Percentiles rank a stretch among this genome's conserved stretches.
Evolutionary conservation across 352 stramenopile genomes (phyloP).

Genomic region (Lagenidium giganteum): DNA sequence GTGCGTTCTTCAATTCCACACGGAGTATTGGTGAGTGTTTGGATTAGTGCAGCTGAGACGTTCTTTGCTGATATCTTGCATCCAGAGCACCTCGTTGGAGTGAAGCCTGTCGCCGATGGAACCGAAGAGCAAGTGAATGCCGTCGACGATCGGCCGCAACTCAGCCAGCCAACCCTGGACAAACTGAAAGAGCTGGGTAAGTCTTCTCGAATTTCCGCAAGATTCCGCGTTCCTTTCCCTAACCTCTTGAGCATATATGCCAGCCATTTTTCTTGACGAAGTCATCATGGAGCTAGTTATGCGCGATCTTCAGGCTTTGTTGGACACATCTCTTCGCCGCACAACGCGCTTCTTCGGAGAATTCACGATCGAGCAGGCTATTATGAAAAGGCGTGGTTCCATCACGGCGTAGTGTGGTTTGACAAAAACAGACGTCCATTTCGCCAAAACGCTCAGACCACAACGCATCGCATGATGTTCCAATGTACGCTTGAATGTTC

Average conservation of each 20-base stretch:
- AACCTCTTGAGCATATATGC: no score
- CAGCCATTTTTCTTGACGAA: conserved; percentile 76
- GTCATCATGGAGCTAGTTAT: conserved; percentile 76
- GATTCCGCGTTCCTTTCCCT: no score
- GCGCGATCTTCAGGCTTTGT: conserved; percentile 61
- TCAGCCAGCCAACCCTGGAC: conserved; percentile 25
- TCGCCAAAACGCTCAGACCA: no score
- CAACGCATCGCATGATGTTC: no score
- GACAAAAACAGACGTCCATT: no score
- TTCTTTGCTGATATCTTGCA: neutral
- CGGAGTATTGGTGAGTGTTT: conserved; percentile 42
- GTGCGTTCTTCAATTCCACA: conserved; percentile 69
- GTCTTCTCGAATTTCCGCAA: no score
- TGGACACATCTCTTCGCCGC: conserved; percentile 58
- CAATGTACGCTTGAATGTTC: no score
- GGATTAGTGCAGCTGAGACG: neutral
- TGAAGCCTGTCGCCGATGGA: conserved; percentile 44
- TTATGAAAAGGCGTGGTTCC: no score
- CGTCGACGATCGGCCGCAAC: neutral
- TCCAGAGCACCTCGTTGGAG: conserved; percentile 59
- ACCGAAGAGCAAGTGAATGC: conserved; percentile 47
- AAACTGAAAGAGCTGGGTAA: conserved; percentile 57
- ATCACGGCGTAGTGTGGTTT: no score
- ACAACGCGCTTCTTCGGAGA: conserved; percentile 56
- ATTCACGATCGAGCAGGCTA: conserved; percentile 44